Evolutionary conservation across 2,329 filamentous ascomycete species (phyloP).

Genomic region (Karstenula rhodostoma): DNA sequence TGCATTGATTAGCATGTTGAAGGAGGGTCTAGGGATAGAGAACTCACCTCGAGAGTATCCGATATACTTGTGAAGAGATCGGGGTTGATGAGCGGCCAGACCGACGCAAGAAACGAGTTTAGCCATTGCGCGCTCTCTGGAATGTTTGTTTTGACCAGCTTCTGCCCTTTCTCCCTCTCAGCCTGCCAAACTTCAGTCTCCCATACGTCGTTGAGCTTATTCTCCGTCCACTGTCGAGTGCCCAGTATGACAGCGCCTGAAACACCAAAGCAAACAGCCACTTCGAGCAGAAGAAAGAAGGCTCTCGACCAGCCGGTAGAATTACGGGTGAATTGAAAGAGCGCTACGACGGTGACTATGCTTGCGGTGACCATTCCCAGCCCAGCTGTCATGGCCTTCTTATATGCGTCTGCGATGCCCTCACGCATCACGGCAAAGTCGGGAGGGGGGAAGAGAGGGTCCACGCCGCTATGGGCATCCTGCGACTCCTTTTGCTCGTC

Average conservation of each 20-base stretch:
- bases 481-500: conserved; percentile 54
- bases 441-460: conserved; percentile 63
- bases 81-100: conserved; percentile 80
- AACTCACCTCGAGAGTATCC: conserved; percentile 69
- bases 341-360: conserved; percentile 45
- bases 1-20: conserved; percentile 26
- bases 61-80: conserved; percentile 74
- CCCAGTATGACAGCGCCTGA: conserved; percentile 51
- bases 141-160: conserved; percentile 55
- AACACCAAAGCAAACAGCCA: conserved; percentile 37
- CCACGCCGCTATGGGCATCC: conserved; percentile 55
- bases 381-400: conserved; percentile 50
- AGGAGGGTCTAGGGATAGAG: neutral
- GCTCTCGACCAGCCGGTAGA: conserved; percentile 42
- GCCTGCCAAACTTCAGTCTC: conserved; percentile 76
- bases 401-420: conserved; percentile 57
- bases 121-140: conserved; percentile 76
- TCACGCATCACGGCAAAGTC: conserved; percentile 55
- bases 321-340: conserved; percentile 44
- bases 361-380: conserved; percentile 34
- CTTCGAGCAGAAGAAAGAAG: conserved; percentile 37
- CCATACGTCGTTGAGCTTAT: conserved; percentile 69
- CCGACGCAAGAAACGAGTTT: conserved; percentile 70
- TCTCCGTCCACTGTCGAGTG: conserved; percentile 67
- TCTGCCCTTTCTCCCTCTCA: conserved; percentile 62